Evolutionary conservation across 108 stramenopile genomes (phyloP).

Genomic region (Skeletonema grethae): DNA sequence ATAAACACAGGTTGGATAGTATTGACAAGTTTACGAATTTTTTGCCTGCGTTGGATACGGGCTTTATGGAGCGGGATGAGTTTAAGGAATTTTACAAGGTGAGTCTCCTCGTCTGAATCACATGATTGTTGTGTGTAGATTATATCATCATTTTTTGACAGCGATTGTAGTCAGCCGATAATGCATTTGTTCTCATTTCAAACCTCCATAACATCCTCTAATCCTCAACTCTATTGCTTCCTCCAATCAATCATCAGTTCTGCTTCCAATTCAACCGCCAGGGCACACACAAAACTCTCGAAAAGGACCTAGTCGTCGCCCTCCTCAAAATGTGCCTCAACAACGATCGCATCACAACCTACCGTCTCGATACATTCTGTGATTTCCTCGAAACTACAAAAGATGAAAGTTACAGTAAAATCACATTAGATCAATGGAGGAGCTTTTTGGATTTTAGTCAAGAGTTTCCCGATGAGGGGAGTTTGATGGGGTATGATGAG

Average conservation of each 20-base stretch:
- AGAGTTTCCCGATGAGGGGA: conserved; percentile 61
- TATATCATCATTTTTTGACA: no score
- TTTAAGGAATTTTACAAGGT: conserved; percentile 93
- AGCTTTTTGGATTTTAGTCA: conserved; percentile 86
- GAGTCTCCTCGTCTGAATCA: no score
- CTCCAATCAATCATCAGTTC: conserved; percentile 44
- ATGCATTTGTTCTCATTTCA: no score
- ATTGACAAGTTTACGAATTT: conserved; percentile 65
- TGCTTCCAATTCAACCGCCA: conserved; percentile 91
- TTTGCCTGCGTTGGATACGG: conserved; percentile 78
- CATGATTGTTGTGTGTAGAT: no score
- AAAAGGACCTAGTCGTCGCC: conserved; percentile 86
- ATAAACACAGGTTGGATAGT: conserved; percentile 57
- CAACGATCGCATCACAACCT: conserved; percentile 37
- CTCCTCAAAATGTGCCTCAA: conserved; percentile 70
- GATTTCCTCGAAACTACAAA: conserved; percentile 65
- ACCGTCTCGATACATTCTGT: conserved; percentile 67
- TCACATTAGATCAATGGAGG: conserved; percentile 89
- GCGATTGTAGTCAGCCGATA: no score
- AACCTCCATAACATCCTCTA: conserved; percentile 11
- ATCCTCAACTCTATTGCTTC: neutral
- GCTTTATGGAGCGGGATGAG: conserved; percentile 83
- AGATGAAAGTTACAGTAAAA: conserved; percentile 63
- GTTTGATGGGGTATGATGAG: conserved; percentile 78
- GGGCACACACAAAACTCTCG: conserved; percentile 90